These are phyloP conservation scores for Phytopythium litorale DNA, from an alignment of 352 stramenopile genomes.

Conservation along the genomic window DNA sequence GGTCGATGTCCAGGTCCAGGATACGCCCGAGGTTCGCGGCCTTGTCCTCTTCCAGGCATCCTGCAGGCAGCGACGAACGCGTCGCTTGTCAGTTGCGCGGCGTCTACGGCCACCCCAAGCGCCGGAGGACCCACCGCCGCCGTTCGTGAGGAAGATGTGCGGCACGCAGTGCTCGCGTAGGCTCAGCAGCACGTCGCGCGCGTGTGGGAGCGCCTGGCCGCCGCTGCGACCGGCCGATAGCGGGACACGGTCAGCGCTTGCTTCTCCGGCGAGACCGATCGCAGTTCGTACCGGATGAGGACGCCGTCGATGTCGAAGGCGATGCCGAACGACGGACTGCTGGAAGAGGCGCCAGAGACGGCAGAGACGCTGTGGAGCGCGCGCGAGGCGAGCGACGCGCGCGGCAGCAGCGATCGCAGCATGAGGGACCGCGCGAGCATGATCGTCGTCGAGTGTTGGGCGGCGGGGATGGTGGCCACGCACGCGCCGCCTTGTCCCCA, in stretches of 20 bases:
- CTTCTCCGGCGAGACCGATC: no score
- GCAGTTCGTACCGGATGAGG: conserved; percentile 60
- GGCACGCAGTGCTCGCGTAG: conserved; percentile 61
- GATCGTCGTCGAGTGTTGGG: not conserved
- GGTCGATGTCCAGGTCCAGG: conserved; percentile 61
- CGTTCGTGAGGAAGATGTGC: conserved; percentile 91
- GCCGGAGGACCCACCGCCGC: conserved; percentile 29
- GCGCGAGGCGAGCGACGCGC: conserved; percentile 12
- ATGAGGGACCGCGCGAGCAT: not conserved
- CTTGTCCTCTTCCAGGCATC: conserved; percentile 85
- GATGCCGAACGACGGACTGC: conserved; percentile 58
- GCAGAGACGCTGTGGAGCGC: not conserved
- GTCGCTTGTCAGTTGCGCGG: not conserved
- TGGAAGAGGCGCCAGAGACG: not conserved
- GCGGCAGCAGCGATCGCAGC: not conserved
- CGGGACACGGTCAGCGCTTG: not conserved
- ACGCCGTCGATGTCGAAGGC: conserved; percentile 93
- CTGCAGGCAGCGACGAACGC: conserved; percentile 7
- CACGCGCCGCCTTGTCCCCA: not conserved
- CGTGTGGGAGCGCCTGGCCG: conserved; percentile 62
- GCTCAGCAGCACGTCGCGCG: conserved; percentile 60
- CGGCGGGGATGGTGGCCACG: not conserved
- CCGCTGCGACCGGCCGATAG: conserved; percentile 25
- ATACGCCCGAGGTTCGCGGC: conserved; percentile 64
- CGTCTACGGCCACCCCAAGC: not conserved